Conservation (phyloP, 176 grass and related monocot genomes). For the Poa annua region DNA sequence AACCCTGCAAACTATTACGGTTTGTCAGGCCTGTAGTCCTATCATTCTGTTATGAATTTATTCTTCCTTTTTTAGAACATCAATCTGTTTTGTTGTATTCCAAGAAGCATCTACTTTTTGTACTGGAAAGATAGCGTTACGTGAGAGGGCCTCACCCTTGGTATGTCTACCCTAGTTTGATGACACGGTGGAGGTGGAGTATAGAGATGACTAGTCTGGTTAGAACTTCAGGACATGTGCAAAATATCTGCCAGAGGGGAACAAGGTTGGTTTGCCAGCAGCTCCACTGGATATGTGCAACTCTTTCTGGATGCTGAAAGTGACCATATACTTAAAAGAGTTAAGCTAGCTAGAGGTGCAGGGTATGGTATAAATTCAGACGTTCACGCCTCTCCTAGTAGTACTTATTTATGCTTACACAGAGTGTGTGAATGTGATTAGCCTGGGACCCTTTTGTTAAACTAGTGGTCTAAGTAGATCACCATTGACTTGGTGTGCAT, state of each 20-base stretch:
- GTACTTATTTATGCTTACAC: background rate
- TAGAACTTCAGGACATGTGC: background rate
- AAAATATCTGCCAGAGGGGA: background rate
- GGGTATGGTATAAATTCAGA: conserved; percentile 4
- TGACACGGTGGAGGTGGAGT: background rate
- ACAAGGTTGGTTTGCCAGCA: background rate
- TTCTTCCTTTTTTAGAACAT: background rate
- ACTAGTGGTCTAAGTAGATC: background rate
- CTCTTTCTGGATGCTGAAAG: conserved; percentile 18
- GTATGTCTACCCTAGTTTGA: no score
- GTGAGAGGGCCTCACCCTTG: no score
- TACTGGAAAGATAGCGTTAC: background rate
- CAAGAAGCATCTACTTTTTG: background rate
- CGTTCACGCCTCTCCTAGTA: conserved; percentile 37
- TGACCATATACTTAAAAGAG: background rate
- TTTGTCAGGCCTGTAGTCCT: background rate
- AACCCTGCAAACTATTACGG: background rate
- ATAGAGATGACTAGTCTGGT: background rate
- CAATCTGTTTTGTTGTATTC: background rate
- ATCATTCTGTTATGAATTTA: background rate
- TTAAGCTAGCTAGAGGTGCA: background rate
- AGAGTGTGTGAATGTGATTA: conserved; percentile 7
- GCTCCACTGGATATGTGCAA: conserved; percentile 4
- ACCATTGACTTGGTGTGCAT: background rate
- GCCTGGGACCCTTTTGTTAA: background rate